Evolutionary conservation across 1,139 yeast species (phyloP).

Genomic region (Pneumocystis oryctolagi): DNA sequence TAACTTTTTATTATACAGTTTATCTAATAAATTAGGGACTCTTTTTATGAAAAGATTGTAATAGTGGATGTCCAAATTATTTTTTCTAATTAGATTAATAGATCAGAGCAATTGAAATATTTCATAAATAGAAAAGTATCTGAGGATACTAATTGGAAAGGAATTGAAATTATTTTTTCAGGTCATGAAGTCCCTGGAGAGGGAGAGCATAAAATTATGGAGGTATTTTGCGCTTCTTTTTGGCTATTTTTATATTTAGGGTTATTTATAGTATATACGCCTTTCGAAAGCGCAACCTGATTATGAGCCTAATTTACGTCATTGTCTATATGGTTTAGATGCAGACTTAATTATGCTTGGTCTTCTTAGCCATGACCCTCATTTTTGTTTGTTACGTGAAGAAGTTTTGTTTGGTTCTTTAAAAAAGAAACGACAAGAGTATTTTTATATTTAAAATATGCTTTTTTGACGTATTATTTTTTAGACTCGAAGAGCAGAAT

Average conservation of each 20-base stretch:
- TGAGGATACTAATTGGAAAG: slow-evolving; percentile 82
- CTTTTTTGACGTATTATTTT: slow-evolving; percentile 1
- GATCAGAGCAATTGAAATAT: slow-evolving; percentile 62
- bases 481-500: slow-evolving; percentile 53
- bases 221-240: slow-evolving; percentile 18
- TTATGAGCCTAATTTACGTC: slow-evolving; percentile 78
- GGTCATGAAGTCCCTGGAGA: slow-evolving; percentile 99
- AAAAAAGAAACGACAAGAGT: slow-evolving; percentile 31
- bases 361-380: slow-evolving; percentile 90
- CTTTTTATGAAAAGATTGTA: slow-evolving; percentile 78
- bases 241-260: not conserved
- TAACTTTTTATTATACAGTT: not conserved
- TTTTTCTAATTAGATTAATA: not conserved
- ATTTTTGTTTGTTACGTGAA: slow-evolving; percentile 84
- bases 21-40: slow-evolving; percentile 28
- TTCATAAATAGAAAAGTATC: slow-evolving; percentile 82
- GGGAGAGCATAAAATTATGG: slow-evolving; percentile 98
- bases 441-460: not conserved
- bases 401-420: slow-evolving; percentile 75
- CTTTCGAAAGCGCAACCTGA: slow-evolving; percentile 70
- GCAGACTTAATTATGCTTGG: slow-evolving; percentile 97
- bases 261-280: slow-evolving; percentile 43
- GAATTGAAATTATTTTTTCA: slow-evolving; percentile 67
- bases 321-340: slow-evolving; percentile 91
- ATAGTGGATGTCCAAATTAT: not conserved